Percentiles rank a stretch among this genome's conserved stretches.
phyloP scores from a whole-genome alignment of 2,329 filamentous ascomycete genomes.

The Lizonia empirigonia region DNA sequence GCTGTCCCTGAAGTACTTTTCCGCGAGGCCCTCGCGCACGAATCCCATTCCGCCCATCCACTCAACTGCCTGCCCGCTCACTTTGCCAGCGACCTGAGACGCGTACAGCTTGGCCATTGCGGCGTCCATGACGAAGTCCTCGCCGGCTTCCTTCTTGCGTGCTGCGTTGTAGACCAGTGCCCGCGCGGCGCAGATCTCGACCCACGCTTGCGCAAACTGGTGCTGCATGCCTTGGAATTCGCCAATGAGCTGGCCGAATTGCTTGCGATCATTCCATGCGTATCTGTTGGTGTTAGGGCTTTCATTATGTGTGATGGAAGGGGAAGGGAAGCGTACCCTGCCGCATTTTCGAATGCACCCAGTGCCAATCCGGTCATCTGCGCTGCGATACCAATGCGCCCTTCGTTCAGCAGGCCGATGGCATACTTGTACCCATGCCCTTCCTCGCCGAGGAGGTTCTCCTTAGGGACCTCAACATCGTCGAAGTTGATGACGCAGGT shows the following conservation, averaged over 20 bases:
- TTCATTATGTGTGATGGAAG: not conserved
- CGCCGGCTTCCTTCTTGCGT: conserved; percentile 95
- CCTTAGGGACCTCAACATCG: conserved; percentile 87
- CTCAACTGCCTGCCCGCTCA: conserved; percentile 85
- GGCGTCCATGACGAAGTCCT: conserved; percentile 93
- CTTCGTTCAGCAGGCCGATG: conserved; percentile 92
- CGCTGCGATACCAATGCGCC: conserved; percentile 94
- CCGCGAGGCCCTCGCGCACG: conserved; percentile 90
- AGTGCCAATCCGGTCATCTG: conserved; percentile 98
- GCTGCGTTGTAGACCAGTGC: conserved; percentile 95
- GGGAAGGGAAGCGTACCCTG: conserved; percentile 58
- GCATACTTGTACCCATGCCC: conserved; percentile 98
- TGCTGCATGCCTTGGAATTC: conserved; percentile 99
- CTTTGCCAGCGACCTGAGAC: conserved; percentile 87
- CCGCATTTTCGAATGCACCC: conserved; percentile 94
- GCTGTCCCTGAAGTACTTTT: conserved; percentile 97
- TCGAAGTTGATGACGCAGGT: conserved; percentile 98
- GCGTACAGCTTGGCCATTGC: conserved; percentile 98
- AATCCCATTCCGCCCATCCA: conserved; percentile 99
- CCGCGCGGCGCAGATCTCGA: conserved; percentile 88
- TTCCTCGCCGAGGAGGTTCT: conserved; percentile 84
- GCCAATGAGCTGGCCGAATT: conserved; percentile 91
- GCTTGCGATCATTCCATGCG: conserved; percentile 97
- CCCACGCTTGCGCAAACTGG: conserved; percentile 94
- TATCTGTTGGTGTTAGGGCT: conserved; percentile 60